Conservation (phyloP, 129 eudicot species). For the Flaveria robusta region DNA sequence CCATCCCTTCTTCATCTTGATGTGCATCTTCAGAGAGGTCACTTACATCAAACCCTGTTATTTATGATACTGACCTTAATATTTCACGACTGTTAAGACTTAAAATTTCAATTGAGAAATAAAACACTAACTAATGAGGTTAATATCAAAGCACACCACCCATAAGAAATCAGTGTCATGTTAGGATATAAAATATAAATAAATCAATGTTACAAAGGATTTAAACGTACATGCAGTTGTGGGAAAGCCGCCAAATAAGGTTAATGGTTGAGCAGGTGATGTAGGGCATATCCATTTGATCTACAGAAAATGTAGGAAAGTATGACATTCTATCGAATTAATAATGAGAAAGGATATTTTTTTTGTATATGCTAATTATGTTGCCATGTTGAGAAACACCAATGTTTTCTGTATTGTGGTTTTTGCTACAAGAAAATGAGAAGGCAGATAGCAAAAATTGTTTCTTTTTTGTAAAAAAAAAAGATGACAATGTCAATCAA, state of each 20-base stretch:
- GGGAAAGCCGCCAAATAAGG: conserved; percentile 89
- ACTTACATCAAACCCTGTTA: conserved; percentile 79
- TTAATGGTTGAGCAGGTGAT: conserved; percentile 84
- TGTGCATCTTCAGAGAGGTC: conserved; percentile 73
- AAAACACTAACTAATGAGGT: background rate
- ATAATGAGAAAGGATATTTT: background rate
- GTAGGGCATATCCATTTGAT: conserved; percentile 98
- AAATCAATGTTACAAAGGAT: conserved; percentile 1
- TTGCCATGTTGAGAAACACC: conserved; percentile 18
- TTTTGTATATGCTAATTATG: background rate
- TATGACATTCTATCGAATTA: background rate
- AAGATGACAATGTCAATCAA: background rate
- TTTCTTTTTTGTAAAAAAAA: background rate
- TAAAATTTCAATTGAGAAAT: background rate
- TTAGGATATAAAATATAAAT: background rate
- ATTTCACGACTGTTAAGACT: conserved; percentile 15
- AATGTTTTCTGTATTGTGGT: conserved; percentile 9
- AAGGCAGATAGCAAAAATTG: background rate
- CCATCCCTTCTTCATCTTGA: conserved; percentile 81
- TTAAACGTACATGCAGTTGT: conserved; percentile 80
- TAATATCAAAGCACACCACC: background rate
- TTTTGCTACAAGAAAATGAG: conserved; percentile 19
- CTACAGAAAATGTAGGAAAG: conserved; percentile 46
- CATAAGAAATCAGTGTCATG: background rate
- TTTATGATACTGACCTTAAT: conserved; percentile 19